These are phyloP conservation scores for Chrysoporthe cubensis DNA, from an alignment of 2,329 filamentous ascomycete genomes.

Conservation along the genomic window DNA sequence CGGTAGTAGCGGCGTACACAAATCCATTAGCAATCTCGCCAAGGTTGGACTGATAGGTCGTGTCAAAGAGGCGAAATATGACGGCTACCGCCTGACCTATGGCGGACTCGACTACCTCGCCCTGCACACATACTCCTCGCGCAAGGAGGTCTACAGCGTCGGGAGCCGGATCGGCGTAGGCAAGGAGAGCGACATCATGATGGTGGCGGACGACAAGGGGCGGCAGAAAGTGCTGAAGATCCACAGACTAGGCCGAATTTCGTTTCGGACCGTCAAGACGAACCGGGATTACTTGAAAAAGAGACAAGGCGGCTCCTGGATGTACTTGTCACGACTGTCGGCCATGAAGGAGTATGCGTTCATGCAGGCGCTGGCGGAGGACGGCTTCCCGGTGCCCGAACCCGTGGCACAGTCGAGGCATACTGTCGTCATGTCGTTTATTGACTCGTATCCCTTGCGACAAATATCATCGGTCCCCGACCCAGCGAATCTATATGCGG, in stretches of 20 bases:
- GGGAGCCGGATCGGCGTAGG: conserved; percentile 94
- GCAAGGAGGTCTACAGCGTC: conserved; percentile 83
- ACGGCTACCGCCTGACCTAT: conserved; percentile 95
- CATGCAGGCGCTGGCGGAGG: conserved; percentile 82
- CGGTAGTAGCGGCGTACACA: conserved; percentile 78
- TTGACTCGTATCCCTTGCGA: conserved; percentile 89
- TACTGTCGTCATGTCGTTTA: conserved; percentile 92
- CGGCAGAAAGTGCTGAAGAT: conserved; percentile 89
- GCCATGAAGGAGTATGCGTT: conserved; percentile 95
- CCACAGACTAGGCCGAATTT: conserved; percentile 91
- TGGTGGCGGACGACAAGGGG: conserved; percentile 81
- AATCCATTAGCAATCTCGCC: conserved; percentile 85
- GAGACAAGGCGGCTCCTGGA: conserved; percentile 80
- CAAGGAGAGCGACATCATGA: conserved; percentile 96
- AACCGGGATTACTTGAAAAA: conserved; percentile 93
- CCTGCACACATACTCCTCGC: conserved; percentile 82
- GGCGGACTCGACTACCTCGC: conserved; percentile 98
- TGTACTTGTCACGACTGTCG: conserved; percentile 93
- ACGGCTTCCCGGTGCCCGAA: conserved; percentile 87
- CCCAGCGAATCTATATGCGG: conserved; percentile 84
- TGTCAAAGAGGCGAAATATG: conserved; percentile 95
- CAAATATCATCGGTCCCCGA: conserved; percentile 85
- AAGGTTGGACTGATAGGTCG: conserved; percentile 91
- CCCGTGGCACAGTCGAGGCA: conserved; percentile 90
- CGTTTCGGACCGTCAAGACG: conserved; percentile 92